Base-by-base conservation (phyloP, 2,329 filamentous ascomycete species). In the Alternaria consortialis region DNA sequence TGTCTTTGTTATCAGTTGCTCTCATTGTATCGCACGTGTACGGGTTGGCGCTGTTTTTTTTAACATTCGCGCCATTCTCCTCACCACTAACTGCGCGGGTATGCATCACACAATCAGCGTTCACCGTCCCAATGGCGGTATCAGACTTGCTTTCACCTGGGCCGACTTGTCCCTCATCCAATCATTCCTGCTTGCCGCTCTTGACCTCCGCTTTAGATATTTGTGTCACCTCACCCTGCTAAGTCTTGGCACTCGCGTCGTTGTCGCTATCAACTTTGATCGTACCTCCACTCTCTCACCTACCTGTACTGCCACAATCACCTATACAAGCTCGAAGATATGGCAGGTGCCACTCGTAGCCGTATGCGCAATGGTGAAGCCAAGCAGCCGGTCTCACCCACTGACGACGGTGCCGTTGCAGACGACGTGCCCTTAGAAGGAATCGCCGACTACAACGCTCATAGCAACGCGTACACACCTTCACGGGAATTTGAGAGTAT, bases 301-400 rank as follows among this genome's bases (percentile, higher is more conserved):
- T 7, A n/a, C 9, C 43, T 11, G 23, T 27, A 29, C 4, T 46
- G 17, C 20, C 34, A 9, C 12, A 12, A 31, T 25, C 20, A 25
- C 15, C 25, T 6, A 42, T 7, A 25, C 39, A 42, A 42, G 39
- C 11, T 15, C 12, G 39, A 25, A 42, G 20, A 12, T 1, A 72
- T 70, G 63, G 54, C 23, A 7, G 51, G 59, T 7, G 25, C 51
- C 2, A 62, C 65, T 6, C 44, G 62, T 12, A 15, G 27, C 11
- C 7, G 40, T 31, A 12, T 37, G 3, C 29, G 6, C 2, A 51
- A 29, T 4, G 29, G n/a, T 3, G 2, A 0, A 0, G 0, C 4
- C 5, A 50, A 59, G 20, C 12, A 29, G 3, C 27, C 58, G 1
- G 17, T n/a, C 8, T 17, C 34, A 1, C 34, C 39, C 5, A 65